Conservation (phyloP, 1,139 yeast species). For the Magnusiomyces suaveolens region DNA sequence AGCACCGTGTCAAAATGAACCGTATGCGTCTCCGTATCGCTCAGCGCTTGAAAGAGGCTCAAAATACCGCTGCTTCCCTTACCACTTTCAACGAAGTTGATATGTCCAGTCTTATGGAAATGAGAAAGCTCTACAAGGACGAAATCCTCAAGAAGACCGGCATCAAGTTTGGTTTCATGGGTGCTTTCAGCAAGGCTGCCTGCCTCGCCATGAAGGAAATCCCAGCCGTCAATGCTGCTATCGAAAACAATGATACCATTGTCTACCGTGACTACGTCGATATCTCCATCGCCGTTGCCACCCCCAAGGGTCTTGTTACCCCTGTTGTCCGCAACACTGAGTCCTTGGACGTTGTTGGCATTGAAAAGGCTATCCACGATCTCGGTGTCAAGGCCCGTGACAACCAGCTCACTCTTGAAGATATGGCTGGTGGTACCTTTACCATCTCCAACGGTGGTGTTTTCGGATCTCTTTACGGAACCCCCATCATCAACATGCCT, state of each 20-base stretch:
- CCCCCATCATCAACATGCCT: constrained; percentile 97
- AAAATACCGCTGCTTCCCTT: constrained; percentile 95
- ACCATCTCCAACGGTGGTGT: constrained; percentile 99
- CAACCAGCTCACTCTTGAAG: constrained; percentile 91
- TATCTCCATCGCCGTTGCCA: constrained; percentile 94
- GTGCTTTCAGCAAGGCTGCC: constrained; percentile 92
- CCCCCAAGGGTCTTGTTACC: constrained; percentile 98
- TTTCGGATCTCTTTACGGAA: constrained; percentile 94
- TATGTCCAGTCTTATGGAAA: constrained; percentile 84
- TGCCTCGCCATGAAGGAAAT: constrained; percentile 89
- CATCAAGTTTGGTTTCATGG: constrained; percentile 96
- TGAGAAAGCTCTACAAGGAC: constrained; percentile 95
- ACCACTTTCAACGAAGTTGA: constrained; percentile 98
- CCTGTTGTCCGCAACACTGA: constrained; percentile 98
- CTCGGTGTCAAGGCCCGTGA: constrained; percentile 94
- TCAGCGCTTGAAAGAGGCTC: constrained; percentile 98
- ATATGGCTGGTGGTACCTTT: constrained; percentile 99
- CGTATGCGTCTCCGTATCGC: constrained; percentile 99
- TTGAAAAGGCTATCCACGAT: constrained; percentile 74
- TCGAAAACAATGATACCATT: constrained; percentile 82
- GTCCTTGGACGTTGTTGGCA: constrained; percentile 75
- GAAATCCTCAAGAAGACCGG: constrained; percentile 92
- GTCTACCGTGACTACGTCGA: constrained; percentile 95
- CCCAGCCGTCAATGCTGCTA: constrained; percentile 93
- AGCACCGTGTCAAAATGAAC: constrained; percentile 95